phyloP scores from a whole-genome alignment of 805 yeast species.

The Komagataella pastoris region DNA sequence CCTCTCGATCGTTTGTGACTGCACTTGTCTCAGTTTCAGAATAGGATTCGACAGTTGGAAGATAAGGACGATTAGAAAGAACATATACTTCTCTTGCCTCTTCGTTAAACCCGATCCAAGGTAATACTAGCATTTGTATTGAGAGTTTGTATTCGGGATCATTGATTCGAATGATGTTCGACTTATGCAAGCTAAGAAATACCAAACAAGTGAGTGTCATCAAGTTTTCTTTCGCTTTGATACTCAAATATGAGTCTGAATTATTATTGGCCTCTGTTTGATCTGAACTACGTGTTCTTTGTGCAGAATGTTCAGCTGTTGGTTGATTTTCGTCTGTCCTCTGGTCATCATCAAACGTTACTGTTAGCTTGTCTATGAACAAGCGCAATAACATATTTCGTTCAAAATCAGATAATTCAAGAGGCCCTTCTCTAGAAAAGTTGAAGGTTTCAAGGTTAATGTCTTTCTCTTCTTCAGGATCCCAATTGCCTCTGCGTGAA shows the following conservation, averaged over 20 bases:
- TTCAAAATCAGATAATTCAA: conserved; percentile 45
- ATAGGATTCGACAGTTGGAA: background rate
- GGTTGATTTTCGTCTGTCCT: conserved; percentile 5
- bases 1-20: background rate
- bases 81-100: conserved; percentile 43
- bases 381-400: conserved; percentile 58
- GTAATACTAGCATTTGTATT: conserved; percentile 43
- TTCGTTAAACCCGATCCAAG: conserved; percentile 51
- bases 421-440: conserved; percentile 44
- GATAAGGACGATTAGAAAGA: background rate
- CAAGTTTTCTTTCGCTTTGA: background rate
- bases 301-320: background rate
- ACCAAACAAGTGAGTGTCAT: background rate
- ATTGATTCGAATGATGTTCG: conserved; percentile 28
- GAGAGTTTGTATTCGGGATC: conserved; percentile 45
- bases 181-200: background rate
- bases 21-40: background rate
- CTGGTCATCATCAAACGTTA: conserved; percentile 3
- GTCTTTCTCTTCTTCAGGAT: conserved; percentile 4
- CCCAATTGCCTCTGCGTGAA: conserved; percentile 36
- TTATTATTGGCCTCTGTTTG: background rate
- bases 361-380: conserved; percentile 22
- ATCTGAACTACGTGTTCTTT: background rate
- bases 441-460: conserved; percentile 11
- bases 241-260: background rate